These are phyloP conservation scores for Parietaria judaica DNA, from an alignment of 306 rosid genomes.

Conservation along the genomic window DNA sequence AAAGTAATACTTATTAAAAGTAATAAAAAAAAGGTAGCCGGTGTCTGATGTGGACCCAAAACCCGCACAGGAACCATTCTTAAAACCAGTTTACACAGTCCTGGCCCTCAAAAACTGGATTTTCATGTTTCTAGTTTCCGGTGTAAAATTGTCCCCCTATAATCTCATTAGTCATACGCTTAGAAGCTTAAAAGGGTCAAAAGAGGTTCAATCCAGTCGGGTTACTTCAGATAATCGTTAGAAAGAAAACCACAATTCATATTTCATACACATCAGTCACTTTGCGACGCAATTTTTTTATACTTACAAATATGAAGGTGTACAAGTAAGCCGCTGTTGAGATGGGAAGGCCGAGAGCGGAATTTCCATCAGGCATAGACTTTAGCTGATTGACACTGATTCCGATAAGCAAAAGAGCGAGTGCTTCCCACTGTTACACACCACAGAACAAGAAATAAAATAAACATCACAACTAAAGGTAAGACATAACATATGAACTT, in stretches of 20 bases:
- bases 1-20: too few relatives aligned
- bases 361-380: constrained; percentile 69
- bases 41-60: too few relatives aligned
- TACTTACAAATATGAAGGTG: constrained; percentile 79
- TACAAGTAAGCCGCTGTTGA: constrained; percentile 72
- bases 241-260: not conserved
- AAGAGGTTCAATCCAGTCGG: not conserved
- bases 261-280: not conserved
- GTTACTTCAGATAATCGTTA: not conserved
- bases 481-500: constrained; percentile 1
- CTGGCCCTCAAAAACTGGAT: too few relatives aligned
- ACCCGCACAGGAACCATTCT: too few relatives aligned
- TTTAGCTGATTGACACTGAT: constrained; percentile 90
- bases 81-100: too few relatives aligned
- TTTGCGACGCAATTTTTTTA: not conserved
- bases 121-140: too few relatives aligned
- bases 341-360: constrained; percentile 66
- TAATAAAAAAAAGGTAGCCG: too few relatives aligned
- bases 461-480: not conserved
- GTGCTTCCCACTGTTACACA: constrained; percentile 91
- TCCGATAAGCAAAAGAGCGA: constrained; percentile 89
- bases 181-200: too few relatives aligned
- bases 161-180: too few relatives aligned
- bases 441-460: constrained; percentile 14
- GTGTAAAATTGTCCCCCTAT: too few relatives aligned